Evolutionary conservation across 2,329 filamentous ascomycete species (phyloP).

Genomic region (Domatiomyces catenatus): DNA sequence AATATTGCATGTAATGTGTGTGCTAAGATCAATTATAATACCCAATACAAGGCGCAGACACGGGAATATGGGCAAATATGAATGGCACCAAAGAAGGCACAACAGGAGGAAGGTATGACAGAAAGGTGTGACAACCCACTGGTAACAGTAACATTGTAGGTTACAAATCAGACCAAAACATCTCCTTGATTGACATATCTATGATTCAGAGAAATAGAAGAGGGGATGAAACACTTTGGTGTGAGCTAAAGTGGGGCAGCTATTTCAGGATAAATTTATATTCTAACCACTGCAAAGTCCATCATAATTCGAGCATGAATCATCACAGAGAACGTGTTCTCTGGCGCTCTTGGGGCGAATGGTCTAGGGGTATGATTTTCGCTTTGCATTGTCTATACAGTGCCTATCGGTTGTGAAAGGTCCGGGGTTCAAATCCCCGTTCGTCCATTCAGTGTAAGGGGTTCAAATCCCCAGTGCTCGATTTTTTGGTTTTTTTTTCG

Average conservation of each 20-base stretch:
- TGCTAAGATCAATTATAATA: neutral
- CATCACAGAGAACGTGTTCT: neutral
- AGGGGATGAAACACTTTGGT: no score
- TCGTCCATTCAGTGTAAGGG: slow-evolving; percentile 2
- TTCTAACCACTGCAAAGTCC: neutral
- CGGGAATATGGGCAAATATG: no score
- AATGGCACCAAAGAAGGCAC: no score
- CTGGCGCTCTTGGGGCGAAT: neutral
- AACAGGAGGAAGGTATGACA: neutral
- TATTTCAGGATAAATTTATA: neutral
- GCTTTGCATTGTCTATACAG: slow-evolving; percentile 4
- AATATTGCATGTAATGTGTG: neutral
- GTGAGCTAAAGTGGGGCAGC: neutral
- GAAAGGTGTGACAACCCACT: neutral
- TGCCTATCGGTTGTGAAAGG: slow-evolving; percentile 3
- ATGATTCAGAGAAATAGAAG: neutral
- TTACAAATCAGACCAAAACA: neutral
- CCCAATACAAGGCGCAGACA: neutral
- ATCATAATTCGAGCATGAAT: neutral
- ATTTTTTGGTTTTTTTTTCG: neutral
- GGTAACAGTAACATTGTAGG: neutral
- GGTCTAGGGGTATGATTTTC: slow-evolving; percentile 8
- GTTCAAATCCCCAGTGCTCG: neutral
- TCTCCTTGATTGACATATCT: neutral
- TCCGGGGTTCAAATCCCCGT: slow-evolving; percentile 5